Base-by-base conservation (phyloP, 192 early-diverging fungal species). In the Coemansia sp. region DNA sequence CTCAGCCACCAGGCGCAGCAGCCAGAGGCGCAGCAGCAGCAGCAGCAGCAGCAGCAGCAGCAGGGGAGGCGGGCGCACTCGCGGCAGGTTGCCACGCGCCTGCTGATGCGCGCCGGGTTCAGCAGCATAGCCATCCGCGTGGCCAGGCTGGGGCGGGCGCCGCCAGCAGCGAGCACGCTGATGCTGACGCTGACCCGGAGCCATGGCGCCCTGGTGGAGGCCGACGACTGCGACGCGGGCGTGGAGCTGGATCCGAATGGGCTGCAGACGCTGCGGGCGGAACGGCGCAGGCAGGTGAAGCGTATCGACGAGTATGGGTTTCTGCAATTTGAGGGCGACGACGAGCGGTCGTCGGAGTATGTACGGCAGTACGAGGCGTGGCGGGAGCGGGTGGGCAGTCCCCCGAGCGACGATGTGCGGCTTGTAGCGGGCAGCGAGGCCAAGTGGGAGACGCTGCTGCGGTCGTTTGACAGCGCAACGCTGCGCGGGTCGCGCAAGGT, bases 91-190 rank as follows among this genome's bases (percentile, higher is more conserved):
- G 78, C 78, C 33, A 81, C 74, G 36, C 78, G 78, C 39, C 63
- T 81, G 45, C 67, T 81, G 34, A 71, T 76, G 78, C 73, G 78
- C 13, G 78, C 78, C 4, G 78, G 78, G 7, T 63, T 81, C 21
- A 81, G 78, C 66, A 69, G 78, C 37, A 72, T 81, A 20, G 78
- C 78, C 21, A 72, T 81, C 16, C 78, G 78, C 28, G 78, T 81
- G 7, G 78, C 73, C 1, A 50, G 65, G n/a, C 42, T 67, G 50
- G 71, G 71, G 3, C 24, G 38, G 16, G 38, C 58, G 8, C 36
- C 26, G 46, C 2, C 31, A 14, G 51, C 51, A 6, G 6, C 51
- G 14, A 26, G 50, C 18, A 18, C 42, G 24, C 3, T 14, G 24
- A 21, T 3, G 46, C 21, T n/a, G n/a, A 31, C 31, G 31, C 31